Evolutionary conservation across 2,329 filamentous ascomycete species (phyloP).

Genomic region (Penicillium italicum): DNA sequence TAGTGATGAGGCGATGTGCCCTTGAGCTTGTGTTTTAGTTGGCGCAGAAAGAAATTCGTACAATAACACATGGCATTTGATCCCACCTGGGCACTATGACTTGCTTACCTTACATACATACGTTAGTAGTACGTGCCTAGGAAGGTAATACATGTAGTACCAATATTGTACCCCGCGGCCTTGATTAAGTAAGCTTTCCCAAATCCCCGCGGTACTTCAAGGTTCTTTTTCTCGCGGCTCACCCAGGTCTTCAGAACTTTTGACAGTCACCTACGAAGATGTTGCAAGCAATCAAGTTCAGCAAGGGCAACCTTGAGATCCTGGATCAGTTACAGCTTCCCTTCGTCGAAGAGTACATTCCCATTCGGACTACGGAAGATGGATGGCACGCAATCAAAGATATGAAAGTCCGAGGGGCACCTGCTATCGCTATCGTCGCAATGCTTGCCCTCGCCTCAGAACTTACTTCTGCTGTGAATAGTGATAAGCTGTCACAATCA

Average conservation of each 20-base stretch:
- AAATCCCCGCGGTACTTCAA: neutral
- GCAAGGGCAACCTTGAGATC: conserved; percentile 54
- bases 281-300: conserved; percentile 61
- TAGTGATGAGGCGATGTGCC: neutral
- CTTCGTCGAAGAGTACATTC: conserved; percentile 56
- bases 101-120: neutral
- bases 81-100: too few relatives aligned
- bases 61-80: neutral
- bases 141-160: neutral
- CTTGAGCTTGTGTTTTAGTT: neutral
- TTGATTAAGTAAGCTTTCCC: conserved; percentile 2
- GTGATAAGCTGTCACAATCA: conserved; percentile 44
- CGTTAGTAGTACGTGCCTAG: neutral
- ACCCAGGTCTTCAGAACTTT: neutral
- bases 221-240: neutral
- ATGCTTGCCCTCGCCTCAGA: conserved; percentile 85
- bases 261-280: conserved; percentile 39
- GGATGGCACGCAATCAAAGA: conserved; percentile 64
- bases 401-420: conserved; percentile 69
- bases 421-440: conserved; percentile 97
- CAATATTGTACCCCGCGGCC: neutral
- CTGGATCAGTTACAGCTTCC: conserved; percentile 63
- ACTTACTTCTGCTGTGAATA: conserved; percentile 50
- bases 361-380: conserved; percentile 54
- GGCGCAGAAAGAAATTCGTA: neutral